Base-by-base conservation (phyloP, 108 stramenopile species). In the Ochromonas danica region DNA sequence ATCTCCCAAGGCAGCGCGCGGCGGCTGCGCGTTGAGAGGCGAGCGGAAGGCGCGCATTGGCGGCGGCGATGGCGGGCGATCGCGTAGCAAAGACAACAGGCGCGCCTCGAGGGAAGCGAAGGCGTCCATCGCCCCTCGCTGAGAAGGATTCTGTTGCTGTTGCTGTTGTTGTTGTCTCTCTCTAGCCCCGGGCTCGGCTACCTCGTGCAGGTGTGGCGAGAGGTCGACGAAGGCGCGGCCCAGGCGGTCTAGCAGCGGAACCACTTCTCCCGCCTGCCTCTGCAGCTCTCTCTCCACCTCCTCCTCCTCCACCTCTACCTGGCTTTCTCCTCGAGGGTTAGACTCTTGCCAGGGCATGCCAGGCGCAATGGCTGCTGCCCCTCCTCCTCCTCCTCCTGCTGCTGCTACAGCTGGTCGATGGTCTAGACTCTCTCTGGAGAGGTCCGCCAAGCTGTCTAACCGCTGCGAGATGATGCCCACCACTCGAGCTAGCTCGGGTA, bases 401-500 rank as follows among this genome's bases (percentile, higher is more conserved):
- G n/a, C n/a, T n/a, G n/a, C n/a, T n/a, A n/a, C n/a, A n/a, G n/a
- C n/a, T n/a, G n/a, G 51, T 10, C 51, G 51, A 57, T 57, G 51
- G 22, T 17, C 51, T 22, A 57, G 51, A 10, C 17, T 57, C 51
- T 22, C 17, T 57, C 51, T 57, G 51, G 51, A 22, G 51, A 57
- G 22, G 51, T 57, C 22, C 17, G 22, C 51, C 17, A 22, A 17
- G 51, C 51, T 10, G 22, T 17, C 51, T 17, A 57, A n/a, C n/a
- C n/a, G n/a, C n/a, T n/a, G n/a, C n/a, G n/a, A n/a, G n/a, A n/a
- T n/a, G n/a, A n/a, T 31, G 0, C 28, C 1, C 40, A 35, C 2
- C 70, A 71, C n/a, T n/a, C 65, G 17, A 42, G 40, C 72, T 41
- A 86, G 79, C 80, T 86, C 85, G 40, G 85, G 85, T 39, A 86